Conservation (phyloP, 2,329 filamentous ascomycete genomes). For the Alternaria postmessia region DNA sequence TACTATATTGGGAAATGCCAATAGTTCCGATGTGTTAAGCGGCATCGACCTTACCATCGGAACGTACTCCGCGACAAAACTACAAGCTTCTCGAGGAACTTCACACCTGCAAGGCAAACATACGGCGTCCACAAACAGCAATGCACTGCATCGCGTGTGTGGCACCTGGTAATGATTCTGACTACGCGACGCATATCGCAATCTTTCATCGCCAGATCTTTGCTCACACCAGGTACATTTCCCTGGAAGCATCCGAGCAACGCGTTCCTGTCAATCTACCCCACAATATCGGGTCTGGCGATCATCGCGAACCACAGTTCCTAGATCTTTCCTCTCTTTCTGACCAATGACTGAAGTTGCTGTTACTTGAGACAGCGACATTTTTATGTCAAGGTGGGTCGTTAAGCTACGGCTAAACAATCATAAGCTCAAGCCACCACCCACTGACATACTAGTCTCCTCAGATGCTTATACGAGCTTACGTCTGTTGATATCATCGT, state of each 20-base stretch:
- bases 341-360: slow-evolving; percentile 20
- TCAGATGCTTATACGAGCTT: slow-evolving; percentile 14
- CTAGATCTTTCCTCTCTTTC: neutral
- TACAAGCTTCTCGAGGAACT: neutral
- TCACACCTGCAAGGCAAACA: neutral
- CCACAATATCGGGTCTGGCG: slow-evolving; percentile 8
- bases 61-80: slow-evolving; percentile 1
- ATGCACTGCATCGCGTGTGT: neutral
- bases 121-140: neutral
- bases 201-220: neutral
- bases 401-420: neutral
- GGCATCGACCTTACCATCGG: slow-evolving; percentile 9
- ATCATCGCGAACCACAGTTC: slow-evolving; percentile 1
- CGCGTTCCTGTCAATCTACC: slow-evolving; percentile 13
- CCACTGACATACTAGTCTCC: slow-evolving; percentile 4
- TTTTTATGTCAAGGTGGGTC: slow-evolving; percentile 1
- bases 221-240: neutral
- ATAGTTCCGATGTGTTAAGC: slow-evolving; percentile 7
- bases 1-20: slow-evolving; percentile 14
- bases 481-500: slow-evolving; percentile 24
- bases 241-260: neutral
- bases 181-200: neutral
- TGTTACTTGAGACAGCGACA: slow-evolving; percentile 27
- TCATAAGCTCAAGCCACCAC: neutral
- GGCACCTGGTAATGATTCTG: neutral